Evolutionary conservation across 202 grass and related monocot species (phyloP).

Genomic region (Cymbopogon flexuosus): DNA sequence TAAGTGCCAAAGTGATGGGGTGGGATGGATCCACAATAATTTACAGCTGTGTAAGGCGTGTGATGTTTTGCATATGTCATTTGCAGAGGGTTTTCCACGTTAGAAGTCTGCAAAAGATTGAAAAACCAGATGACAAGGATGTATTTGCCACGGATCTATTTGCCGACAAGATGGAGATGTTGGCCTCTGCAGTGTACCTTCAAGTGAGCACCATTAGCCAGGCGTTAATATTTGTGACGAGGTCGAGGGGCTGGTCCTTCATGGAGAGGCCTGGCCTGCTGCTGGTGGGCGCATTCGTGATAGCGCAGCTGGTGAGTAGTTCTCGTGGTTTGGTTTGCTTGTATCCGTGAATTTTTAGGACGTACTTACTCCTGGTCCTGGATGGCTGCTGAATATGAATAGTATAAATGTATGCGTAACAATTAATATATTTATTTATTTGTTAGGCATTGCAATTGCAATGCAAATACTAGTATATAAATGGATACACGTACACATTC

Average conservation of each 20-base stretch:
- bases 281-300: slow-evolving; percentile 48
- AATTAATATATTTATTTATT: too few species aligned
- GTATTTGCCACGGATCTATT: not conserved
- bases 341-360: not conserved
- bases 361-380: not conserved
- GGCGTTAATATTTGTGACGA: slow-evolving; percentile 68
- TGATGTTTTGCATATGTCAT: not conserved
- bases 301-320: slow-evolving; percentile 50
- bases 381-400: too few species aligned
- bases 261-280: slow-evolving; percentile 52
- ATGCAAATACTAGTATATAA: too few species aligned
- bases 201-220: slow-evolving; percentile 79
- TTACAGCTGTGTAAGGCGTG: not conserved
- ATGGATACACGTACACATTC: not conserved
- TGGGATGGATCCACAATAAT: not conserved
- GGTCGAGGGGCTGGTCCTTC: slow-evolving; percentile 63
- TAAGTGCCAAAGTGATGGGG: slow-evolving; percentile 6
- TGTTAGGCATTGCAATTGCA: not conserved
- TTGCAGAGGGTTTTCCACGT: slow-evolving; percentile 48
- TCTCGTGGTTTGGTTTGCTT: not conserved
- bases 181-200: slow-evolving; percentile 62
- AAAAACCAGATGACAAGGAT: too few species aligned
- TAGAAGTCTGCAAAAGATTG: slow-evolving; percentile 29
- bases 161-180: slow-evolving; percentile 29
- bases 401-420: not conserved